Evolutionary conservation across 2,329 filamentous ascomycete species (phyloP).

Genomic region (Hypoxylon sp.): DNA sequence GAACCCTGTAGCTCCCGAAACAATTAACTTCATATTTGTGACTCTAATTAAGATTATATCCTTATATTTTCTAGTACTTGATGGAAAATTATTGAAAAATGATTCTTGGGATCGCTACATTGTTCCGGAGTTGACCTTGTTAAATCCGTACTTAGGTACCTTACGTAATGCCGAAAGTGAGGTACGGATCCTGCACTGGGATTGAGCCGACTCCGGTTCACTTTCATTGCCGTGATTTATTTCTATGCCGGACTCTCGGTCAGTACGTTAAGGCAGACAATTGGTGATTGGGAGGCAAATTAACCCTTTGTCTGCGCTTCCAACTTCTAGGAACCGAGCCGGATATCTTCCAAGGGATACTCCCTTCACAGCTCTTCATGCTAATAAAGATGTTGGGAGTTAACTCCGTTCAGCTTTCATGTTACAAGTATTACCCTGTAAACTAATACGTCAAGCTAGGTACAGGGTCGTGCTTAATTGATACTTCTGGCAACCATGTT

Average conservation of each 20-base stretch:
- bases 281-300: neutral
- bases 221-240: neutral
- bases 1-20: conserved; percentile 48
- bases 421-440: neutral
- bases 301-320: neutral
- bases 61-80: neutral
- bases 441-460: neutral
- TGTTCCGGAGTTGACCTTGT: neutral
- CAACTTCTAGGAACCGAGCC: neutral
- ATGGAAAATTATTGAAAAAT: neutral
- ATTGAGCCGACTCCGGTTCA: conserved; percentile 10
- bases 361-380: neutral
- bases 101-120: neutral
- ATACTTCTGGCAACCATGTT: neutral
- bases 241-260: neutral
- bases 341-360: neutral
- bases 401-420: neutral
- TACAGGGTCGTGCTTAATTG: neutral
- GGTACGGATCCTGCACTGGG: conserved; percentile 2
- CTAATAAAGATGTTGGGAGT: neutral
- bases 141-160: neutral
- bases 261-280: neutral
- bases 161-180: neutral
- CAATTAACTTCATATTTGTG: conserved; percentile 37
- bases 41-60: neutral